Base-by-base conservation (phyloP, 2,329 filamentous ascomycete genomes). In the Aspergillus floridensis region DNA sequence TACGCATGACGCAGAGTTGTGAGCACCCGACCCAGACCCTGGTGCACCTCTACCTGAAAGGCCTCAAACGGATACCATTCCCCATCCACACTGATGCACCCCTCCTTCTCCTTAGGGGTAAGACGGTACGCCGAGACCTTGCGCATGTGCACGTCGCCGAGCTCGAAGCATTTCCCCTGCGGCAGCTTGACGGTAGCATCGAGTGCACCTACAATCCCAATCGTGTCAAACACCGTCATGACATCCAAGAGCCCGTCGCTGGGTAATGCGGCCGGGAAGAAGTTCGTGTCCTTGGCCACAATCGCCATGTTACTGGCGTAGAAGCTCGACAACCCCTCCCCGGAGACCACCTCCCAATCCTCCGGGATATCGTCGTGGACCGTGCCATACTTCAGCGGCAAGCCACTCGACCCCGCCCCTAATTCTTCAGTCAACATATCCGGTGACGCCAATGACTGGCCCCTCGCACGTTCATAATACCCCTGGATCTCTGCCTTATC, bases 251-350 rank as follows among this genome's bases (percentile, higher is more conserved):
- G 83, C 12, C 93, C 93, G 70, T 98, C 93, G 48, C 86, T 86
- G 16, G 92, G 89, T 5, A 93, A 83, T 0, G 93, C 84, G 1
- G 91, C 88, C 7, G n/a, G 91, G 82, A 81, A 98, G 79, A 98
- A 96, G 70, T 93, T 92, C 59, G 88, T 83, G 65, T 93, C 88
- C 7, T 91, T 83, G 0, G 92, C 88, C 92, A 98, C 96, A 76
- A 89, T 95, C 24, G 89, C 86, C 88, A 98, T 95, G 74, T 97
- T 98, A 62, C 95, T 93, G 41, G 88, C 90, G 76, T 96, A 98
- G 73, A 98, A 96, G 69, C 90, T 96, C 47, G 92, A 92, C 58
- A 98, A 79, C 35, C 88, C 90, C 61, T 93, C 86, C 63, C 89
- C 84, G 0, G 89, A 85, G 2, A 89, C 77, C n/a, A 88, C 77